Base-by-base conservation (phyloP, 225 moss, liverwort and hornwort species). In the Ulota crispa region DNA sequence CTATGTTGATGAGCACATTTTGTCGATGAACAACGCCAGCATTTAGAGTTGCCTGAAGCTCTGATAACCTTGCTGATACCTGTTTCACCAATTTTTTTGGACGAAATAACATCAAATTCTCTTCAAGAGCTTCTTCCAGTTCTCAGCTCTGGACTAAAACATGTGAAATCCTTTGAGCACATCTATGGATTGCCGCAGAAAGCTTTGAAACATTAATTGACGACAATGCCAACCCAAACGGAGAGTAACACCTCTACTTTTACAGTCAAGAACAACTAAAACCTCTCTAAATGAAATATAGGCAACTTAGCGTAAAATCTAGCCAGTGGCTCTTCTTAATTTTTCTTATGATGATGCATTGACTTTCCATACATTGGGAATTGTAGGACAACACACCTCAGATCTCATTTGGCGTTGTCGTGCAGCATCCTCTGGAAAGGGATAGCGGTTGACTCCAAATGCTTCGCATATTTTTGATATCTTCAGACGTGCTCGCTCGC, bases 381-480 rank as follows among this genome's bases (percentile, higher is more conserved):
- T 3, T 64, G 4, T 3, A 41, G 45, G 9, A 11, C 10, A 16
- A 66, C 59, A 12, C 45, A 99, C 99, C 89, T 99, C 93, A 2
- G 57, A 56, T 90, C 93, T 93, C 79, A 99, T 87, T 84, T 93
- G 91, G 71, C 86, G 80, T 82, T 99, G 96, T 54, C 89, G 89
- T 68, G 41, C 45, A 43, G 37, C 64, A 80, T 94, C 96, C 24
- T 96, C 94, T 45, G 94, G 96, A 75, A 96, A 99, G 2, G 94
- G 99, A 77, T 99, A 99, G 32, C 91, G 89, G 67, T 99, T 99
- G 20, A 94, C 99, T 83, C 89, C 94, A 91, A 99, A 94, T 23
- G 93, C 94, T 68, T 96, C 93, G 77, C 96, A 96, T 69, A 96
- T 96, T 84, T 94, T 99, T 54, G 87, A 85, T 68, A 94, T 90